These are phyloP conservation scores for Botrytis cinerea DNA, from an alignment of 2,329 filamentous ascomycete species.

Conservation along the genomic window DNA sequence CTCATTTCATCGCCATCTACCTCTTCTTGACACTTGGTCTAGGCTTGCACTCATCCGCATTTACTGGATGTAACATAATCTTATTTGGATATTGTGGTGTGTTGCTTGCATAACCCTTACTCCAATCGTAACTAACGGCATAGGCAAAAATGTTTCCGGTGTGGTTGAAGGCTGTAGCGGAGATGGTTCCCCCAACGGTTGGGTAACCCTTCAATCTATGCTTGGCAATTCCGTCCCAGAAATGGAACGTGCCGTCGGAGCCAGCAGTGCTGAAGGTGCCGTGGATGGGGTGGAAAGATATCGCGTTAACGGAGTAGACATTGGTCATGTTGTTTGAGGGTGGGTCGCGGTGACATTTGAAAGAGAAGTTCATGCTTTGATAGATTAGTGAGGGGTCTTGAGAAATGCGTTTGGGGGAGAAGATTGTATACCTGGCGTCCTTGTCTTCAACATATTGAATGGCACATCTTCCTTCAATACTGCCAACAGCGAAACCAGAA, in stretches of 20 bases:
- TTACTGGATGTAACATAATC: conserved; percentile 80
- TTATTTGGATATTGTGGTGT: conserved; percentile 73
- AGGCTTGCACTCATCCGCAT: conserved; percentile 63
- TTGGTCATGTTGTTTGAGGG: conserved; percentile 76
- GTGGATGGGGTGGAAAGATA: conserved; percentile 94
- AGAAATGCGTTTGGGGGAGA: background rate
- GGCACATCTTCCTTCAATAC: conserved; percentile 94
- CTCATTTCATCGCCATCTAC: conserved; percentile 28
- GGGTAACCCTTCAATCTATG: conserved; percentile 89
- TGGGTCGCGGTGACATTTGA: conserved; percentile 95
- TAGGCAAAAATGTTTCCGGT: conserved; percentile 84
- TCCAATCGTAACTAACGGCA: conserved; percentile 96
- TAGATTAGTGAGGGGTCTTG: conserved; percentile 14
- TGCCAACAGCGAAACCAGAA: conserved; percentile 89
- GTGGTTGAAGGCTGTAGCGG: conserved; percentile 86
- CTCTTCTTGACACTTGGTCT: conserved; percentile 45
- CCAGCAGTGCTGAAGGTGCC: conserved; percentile 98
- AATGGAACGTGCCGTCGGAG: conserved; percentile 93
- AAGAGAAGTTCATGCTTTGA: conserved; percentile 85
- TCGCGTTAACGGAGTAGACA: conserved; percentile 94
- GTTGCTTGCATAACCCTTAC: conserved; percentile 89
- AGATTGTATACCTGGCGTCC: conserved; percentile 62
- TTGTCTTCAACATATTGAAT: conserved; percentile 99
- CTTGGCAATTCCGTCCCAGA: conserved; percentile 93
- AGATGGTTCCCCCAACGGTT: conserved; percentile 81